Conservation (phyloP, 345 rosid species). For the Noccaea caerulescens region DNA sequence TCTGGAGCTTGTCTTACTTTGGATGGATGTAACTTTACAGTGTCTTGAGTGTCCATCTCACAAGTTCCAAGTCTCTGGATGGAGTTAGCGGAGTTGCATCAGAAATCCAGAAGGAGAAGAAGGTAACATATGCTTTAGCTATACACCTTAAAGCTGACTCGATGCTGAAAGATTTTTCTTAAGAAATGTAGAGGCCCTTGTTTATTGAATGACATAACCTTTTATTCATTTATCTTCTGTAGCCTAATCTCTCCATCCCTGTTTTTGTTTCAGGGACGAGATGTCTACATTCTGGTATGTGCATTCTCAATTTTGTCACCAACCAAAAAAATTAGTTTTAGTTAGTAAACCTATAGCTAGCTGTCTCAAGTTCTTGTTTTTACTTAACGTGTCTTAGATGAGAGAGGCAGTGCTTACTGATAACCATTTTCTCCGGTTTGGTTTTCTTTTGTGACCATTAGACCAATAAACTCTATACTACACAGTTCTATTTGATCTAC, state of each 20-base stretch:
- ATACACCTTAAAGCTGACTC: neutral
- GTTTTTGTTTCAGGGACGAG: slow-evolving; percentile 85
- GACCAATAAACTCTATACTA: neutral
- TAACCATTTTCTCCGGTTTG: neutral
- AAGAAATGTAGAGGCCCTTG: slow-evolving; percentile 1
- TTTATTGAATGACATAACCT: neutral
- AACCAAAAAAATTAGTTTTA: neutral
- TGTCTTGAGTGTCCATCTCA: slow-evolving; percentile 84
- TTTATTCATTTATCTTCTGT: slow-evolving; percentile 20
- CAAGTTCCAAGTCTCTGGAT: slow-evolving; percentile 86
- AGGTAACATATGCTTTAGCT: slow-evolving; percentile 49
- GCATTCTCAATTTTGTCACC: slow-evolving; percentile 2
- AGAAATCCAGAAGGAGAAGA: slow-evolving; percentile 94
- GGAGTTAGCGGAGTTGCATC: slow-evolving; percentile 85
- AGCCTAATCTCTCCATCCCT: slow-evolving; percentile 23
- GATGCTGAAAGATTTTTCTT: neutral
- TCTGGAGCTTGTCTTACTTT: slow-evolving; percentile 21
- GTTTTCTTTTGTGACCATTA: neutral
- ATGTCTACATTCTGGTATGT: slow-evolving; percentile 94
- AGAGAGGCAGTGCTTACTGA: neutral
- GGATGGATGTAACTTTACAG: slow-evolving; percentile 46
- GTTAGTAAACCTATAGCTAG: neutral
- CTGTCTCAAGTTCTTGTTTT: slow-evolving; percentile 11
- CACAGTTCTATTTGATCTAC: neutral
- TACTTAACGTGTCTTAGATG: slow-evolving; percentile 5